Evolutionary conservation across 2,329 filamentous ascomycete genomes (phyloP).

Genomic region (Aspergillus candidus): DNA sequence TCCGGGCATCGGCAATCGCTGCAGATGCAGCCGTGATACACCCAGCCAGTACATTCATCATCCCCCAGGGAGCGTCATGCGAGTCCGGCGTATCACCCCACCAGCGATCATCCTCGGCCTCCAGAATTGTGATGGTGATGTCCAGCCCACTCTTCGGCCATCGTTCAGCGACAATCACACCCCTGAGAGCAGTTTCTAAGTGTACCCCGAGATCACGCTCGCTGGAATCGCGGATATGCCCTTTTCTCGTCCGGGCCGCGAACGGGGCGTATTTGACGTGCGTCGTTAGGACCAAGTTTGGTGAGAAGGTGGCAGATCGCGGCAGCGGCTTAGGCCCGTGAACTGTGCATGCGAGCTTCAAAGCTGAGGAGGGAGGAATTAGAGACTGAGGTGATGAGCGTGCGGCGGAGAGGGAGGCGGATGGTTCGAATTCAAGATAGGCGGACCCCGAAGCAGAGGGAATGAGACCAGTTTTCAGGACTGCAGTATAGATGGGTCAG

Average conservation of each 20-base stretch:
- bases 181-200: conserved; percentile 81
- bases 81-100: conserved; percentile 51
- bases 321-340: conserved; percentile 89
- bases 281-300: conserved; percentile 83
- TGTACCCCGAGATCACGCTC: conserved; percentile 89
- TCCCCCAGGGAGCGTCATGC: conserved; percentile 66
- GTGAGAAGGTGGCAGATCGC: conserved; percentile 82
- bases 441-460: conserved; percentile 91
- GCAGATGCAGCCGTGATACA: conserved; percentile 93
- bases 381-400: conserved; percentile 41
- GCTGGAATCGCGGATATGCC: conserved; percentile 76
- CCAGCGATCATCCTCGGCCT: conserved; percentile 79
- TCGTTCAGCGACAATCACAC: conserved; percentile 83
- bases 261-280: conserved; percentile 97
- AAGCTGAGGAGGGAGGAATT: conserved; percentile 55
- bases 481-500: conserved; percentile 42
- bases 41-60: conserved; percentile 85
- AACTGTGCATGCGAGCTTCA: conserved; percentile 89
- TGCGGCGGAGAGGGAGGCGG: conserved; percentile 39
- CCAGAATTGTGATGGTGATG: conserved; percentile 83
- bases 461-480: conserved; percentile 84
- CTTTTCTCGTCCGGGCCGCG: conserved; percentile 72
- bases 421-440: conserved; percentile 52
- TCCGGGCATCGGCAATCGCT: conserved; percentile 87
- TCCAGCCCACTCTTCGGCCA: conserved; percentile 99